Percentiles rank a stretch among this genome's conserved stretches.
phyloP scores from a whole-genome alignment of 768 basidiomycete genomes.

The Podaxis pistillaris region DNA sequence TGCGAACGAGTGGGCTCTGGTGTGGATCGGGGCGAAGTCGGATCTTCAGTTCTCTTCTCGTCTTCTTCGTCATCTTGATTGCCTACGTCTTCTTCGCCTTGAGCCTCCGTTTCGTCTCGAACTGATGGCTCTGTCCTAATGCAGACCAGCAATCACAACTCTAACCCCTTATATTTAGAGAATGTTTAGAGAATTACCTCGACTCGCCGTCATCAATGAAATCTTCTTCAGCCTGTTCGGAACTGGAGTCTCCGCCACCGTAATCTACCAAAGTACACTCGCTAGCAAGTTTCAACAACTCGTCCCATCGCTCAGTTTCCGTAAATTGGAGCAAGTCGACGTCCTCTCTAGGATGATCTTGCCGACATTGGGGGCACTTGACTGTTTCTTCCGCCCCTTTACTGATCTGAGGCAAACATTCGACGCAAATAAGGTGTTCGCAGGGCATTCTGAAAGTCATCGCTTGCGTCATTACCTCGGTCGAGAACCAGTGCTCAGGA shows the following conservation, averaged over 20 bases:
- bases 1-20: conserved; percentile 11
- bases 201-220: conserved; percentile 26
- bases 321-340: conserved; percentile 34
- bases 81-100: background rate
- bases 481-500: background rate
- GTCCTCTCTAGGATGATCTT: conserved; percentile 26
- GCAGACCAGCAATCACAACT: conserved; percentile 9
- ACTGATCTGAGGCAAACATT: conserved; percentile 31
- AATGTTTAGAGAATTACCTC: conserved; percentile 11
- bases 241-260: conserved; percentile 34
- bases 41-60: background rate
- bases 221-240: conserved; percentile 41
- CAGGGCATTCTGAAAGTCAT: conserved; percentile 34
- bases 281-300: conserved; percentile 35
- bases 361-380: conserved; percentile 38
- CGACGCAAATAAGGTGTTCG: conserved; percentile 41
- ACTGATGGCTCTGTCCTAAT: conserved; percentile 2
- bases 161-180: background rate
- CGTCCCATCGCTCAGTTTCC: conserved; percentile 44
- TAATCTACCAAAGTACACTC: conserved; percentile 38
- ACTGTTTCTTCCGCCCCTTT: conserved; percentile 29
- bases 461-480: background rate
- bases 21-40: background rate
- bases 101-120: conserved; percentile 7
- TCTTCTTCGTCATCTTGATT: conserved; percentile 1